Conservation (phyloP, 768 basidiomycete genomes). For the Gymnopilus junonius region DNA sequence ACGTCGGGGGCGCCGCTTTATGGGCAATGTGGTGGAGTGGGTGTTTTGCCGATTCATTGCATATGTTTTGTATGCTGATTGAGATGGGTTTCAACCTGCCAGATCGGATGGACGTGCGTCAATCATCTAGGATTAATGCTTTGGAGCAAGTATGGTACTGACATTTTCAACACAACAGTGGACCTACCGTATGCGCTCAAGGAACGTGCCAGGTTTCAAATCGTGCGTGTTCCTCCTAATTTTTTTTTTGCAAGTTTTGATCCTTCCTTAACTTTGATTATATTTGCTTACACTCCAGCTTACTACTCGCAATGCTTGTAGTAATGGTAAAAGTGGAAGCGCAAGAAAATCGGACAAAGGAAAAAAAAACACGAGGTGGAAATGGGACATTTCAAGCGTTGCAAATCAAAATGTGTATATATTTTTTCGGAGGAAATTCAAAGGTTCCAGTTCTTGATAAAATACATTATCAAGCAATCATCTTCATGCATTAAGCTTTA, state of each 20-base stretch:
- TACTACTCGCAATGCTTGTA: slow-evolving; percentile 12
- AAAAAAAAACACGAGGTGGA: too few species aligned
- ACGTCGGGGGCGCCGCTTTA: background rate
- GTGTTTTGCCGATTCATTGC: background rate
- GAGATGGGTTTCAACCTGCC: background rate
- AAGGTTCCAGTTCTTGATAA: too few species aligned
- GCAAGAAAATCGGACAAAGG: background rate
- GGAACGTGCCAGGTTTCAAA: slow-evolving; percentile 11
- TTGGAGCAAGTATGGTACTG: too few species aligned
- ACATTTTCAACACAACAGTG: background rate
- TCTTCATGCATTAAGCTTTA: too few species aligned
- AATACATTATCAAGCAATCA: too few species aligned
- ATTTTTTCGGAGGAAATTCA: too few species aligned
- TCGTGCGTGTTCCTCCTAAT: background rate
- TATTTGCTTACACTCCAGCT: background rate
- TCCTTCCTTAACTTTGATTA: background rate
- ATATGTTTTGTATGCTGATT: background rate
- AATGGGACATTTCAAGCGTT: too few species aligned
- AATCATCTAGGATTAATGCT: background rate
- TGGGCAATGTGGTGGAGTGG: slow-evolving; percentile 13
- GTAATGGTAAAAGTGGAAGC: too few species aligned
- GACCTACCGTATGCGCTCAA: slow-evolving; percentile 2
- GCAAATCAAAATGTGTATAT: too few species aligned
- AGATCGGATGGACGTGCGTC: slow-evolving; percentile 15
- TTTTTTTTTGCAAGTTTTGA: background rate